Percentiles rank a stretch among this genome's conserved stretches.
These are phyloP conservation scores for Haematococcus lacustris DNA, from an alignment of 139 green algal species.

Conservation along the genomic window DNA sequence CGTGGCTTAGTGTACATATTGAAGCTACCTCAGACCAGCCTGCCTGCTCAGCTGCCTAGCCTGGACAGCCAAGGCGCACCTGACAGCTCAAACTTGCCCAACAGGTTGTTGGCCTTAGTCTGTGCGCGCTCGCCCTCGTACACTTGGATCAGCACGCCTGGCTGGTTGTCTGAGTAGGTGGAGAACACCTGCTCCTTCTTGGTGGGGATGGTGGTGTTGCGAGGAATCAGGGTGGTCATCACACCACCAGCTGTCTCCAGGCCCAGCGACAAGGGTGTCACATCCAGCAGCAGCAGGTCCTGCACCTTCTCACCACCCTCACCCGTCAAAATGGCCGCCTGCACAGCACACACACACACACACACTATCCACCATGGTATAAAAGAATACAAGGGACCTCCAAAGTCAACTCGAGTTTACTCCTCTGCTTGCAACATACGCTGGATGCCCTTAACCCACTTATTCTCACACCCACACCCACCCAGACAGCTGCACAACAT, in stretches of 20 bases:
- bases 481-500: background rate
- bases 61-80: too few relatives aligned
- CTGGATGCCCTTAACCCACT: too few relatives aligned
- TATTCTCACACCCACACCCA: background rate
- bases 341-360: slow-evolving; percentile 23
- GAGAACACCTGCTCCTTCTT: slow-evolving; percentile 99
- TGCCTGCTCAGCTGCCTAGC: too few relatives aligned
- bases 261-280: slow-evolving; percentile 90
- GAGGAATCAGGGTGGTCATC: slow-evolving; percentile 86
- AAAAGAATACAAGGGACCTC: too few relatives aligned
- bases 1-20: too few relatives aligned
- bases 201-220: slow-evolving; percentile 97
- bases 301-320: slow-evolving; percentile 92
- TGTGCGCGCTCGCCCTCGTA: slow-evolving; percentile 71
- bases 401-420: too few relatives aligned
- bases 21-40: too few relatives aligned
- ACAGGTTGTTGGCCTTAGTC: slow-evolving; percentile 93
- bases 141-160: slow-evolving; percentile 91
- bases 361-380: slow-evolving; percentile 1
- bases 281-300: slow-evolving; percentile 96
- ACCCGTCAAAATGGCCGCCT: slow-evolving; percentile 93
- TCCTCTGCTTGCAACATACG: too few relatives aligned
- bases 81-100: slow-evolving; percentile 97
- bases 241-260: slow-evolving; percentile 82
- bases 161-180: slow-evolving; percentile 98